These are phyloP conservation scores for Ganoderma resinaceum DNA, from an alignment of 1,284 basidiomycete species.

Conservation along the genomic window DNA sequence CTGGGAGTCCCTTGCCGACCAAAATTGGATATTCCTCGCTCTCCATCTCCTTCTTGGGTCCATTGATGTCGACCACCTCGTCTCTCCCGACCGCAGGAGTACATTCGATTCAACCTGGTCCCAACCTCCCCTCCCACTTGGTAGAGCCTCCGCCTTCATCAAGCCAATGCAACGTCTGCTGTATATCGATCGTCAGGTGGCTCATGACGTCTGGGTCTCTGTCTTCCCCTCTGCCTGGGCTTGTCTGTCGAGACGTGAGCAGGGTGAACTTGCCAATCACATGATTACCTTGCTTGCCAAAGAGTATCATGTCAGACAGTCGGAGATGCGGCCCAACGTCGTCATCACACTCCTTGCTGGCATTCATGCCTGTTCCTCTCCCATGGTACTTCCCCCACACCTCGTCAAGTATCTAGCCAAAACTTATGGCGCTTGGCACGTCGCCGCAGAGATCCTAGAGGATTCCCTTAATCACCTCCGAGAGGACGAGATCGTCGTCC, in stretches of 20 bases:
- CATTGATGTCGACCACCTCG: conserved; percentile 69
- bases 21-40: conserved; percentile 96
- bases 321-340: conserved; percentile 92
- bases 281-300: conserved; percentile 92
- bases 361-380: conserved; percentile 84
- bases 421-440: conserved; percentile 96
- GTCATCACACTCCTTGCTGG: conserved; percentile 92
- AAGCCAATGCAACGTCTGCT: conserved; percentile 85
- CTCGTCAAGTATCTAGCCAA: conserved; percentile 97
- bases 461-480: conserved; percentile 75
- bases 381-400: conserved; percentile 92
- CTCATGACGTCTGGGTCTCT: conserved; percentile 91
- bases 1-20: conserved; percentile 94
- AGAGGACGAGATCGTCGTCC: conserved; percentile 84
- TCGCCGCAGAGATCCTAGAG: conserved; percentile 89
- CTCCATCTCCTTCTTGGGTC: conserved; percentile 90
- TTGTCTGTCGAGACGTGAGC: conserved; percentile 86
- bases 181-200: conserved; percentile 80
- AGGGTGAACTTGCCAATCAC: conserved; percentile 89
- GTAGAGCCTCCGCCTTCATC: conserved; percentile 68
- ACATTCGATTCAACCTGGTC: conserved; percentile 40
- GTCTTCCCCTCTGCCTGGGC: conserved; percentile 93
- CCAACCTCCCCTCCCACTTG: conserved; percentile 47
- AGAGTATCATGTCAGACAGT: conserved; percentile 92
- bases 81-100: conserved; percentile 44